These are phyloP conservation scores for Galeopsis tetrahit DNA, from an alignment of 257 asterid species.

Conservation along the genomic window DNA sequence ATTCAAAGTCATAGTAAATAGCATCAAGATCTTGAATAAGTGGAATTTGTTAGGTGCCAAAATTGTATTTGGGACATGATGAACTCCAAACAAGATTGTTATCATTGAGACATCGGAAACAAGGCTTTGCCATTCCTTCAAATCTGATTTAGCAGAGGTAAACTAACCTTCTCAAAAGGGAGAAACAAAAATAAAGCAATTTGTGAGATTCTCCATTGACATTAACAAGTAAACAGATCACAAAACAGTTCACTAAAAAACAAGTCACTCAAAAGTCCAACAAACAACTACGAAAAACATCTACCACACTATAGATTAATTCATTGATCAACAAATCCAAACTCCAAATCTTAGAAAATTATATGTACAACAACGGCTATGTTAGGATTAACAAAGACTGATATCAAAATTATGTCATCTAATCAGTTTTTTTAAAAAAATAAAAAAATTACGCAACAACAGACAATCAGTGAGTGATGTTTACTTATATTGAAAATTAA, in stretches of 20 bases:
- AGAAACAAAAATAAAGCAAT: neutral
- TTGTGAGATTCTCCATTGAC: conserved; percentile 7
- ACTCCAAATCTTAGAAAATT: neutral
- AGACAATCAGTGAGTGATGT: no score
- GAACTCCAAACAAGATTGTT: conserved; percentile 14
- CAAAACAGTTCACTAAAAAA: neutral
- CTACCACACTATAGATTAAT: neutral
- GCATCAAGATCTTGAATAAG: neutral
- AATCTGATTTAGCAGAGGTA: conserved; percentile 17
- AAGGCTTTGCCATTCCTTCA: conserved; percentile 63
- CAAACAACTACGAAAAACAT: conserved; percentile 4
- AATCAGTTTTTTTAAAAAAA: neutral
- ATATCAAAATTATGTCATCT: neutral
- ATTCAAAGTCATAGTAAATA: neutral
- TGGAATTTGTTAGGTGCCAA: conserved; percentile 1
- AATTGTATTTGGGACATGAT: neutral
- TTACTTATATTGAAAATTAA: no score
- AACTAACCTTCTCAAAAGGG: conserved; percentile 18
- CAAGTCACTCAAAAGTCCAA: conserved; percentile 5
- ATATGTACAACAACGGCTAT: neutral
- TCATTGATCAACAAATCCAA: neutral
- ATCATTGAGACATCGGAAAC: conserved; percentile 22
- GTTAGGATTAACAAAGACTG: neutral
- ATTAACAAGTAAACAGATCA: neutral
- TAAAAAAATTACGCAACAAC: no score